These are phyloP conservation scores for Lichtheimia corymbifera DNA, from an alignment of 371 early-diverging fungal species.

Conservation along the genomic window DNA sequence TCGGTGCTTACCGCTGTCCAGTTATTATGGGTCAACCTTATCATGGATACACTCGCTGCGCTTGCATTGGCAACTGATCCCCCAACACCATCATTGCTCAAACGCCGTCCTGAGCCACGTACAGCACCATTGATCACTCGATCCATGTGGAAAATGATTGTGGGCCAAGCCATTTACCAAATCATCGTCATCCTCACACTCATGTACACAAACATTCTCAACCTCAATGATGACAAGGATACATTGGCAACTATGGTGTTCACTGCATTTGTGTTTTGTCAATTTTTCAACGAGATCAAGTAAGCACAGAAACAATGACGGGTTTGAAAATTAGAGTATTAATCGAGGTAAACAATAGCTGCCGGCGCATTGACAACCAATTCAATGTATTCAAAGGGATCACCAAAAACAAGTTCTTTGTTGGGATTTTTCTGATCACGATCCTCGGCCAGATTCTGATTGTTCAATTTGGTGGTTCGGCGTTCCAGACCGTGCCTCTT, in stretches of 20 bases:
- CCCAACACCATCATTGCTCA: constrained; percentile 59
- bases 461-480: constrained; percentile 62
- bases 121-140: constrained; percentile 63
- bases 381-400: constrained; percentile 67
- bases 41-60: constrained; percentile 78
- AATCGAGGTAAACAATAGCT: constrained; percentile 26
- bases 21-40: constrained; percentile 76
- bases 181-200: constrained; percentile 53
- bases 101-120: constrained; percentile 61
- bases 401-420: constrained; percentile 58
- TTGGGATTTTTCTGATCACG: constrained; percentile 58
- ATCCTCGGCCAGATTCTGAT: constrained; percentile 61
- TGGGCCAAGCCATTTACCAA: constrained; percentile 63
- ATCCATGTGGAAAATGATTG: constrained; percentile 76
- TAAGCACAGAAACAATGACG: constrained; percentile 19
- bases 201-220: constrained; percentile 48
- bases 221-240: constrained; percentile 22
- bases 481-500: constrained; percentile 60
- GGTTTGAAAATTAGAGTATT: not conserved
- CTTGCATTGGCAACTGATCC: constrained; percentile 73
- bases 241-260: constrained; percentile 68
- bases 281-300: constrained; percentile 79
- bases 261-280: constrained; percentile 79
- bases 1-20: constrained; percentile 68
- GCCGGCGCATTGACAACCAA: constrained; percentile 66